These are phyloP conservation scores for Dalechampia spathulata DNA, from an alignment of 441 rosid genomes.

Conservation along the genomic window DNA sequence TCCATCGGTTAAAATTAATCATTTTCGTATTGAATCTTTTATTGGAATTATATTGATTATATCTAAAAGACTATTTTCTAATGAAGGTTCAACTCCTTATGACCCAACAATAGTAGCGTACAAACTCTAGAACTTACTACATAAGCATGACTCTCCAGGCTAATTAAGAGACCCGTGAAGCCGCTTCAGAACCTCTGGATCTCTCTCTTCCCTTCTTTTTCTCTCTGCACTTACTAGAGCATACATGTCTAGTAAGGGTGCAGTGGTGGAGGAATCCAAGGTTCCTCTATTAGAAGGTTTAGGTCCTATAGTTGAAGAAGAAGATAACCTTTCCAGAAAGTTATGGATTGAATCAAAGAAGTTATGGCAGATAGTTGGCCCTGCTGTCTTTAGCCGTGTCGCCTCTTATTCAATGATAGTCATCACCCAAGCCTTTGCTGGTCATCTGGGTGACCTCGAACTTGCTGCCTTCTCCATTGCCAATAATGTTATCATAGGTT, in stretches of 20 bases:
- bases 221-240: too few species aligned
- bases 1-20: too few species aligned
- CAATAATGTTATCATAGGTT: conserved; percentile 60
- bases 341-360: conserved; percentile 66
- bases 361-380: conserved; percentile 78
- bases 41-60: too few species aligned
- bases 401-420: conserved; percentile 67
- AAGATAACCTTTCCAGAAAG: conserved; percentile 21
- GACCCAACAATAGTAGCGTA: too few species aligned
- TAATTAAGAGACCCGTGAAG: too few species aligned
- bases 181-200: not conserved
- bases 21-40: too few species aligned
- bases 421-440: conserved; percentile 86
- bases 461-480: conserved; percentile 73
- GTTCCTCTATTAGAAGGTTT: conserved; percentile 25
- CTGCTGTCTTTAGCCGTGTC: conserved; percentile 63
- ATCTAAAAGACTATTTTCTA: too few species aligned
- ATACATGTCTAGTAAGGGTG: conserved; percentile 5
- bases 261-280: conserved; percentile 29
- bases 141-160: too few species aligned
- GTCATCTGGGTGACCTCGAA: conserved; percentile 77
- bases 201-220: not conserved
- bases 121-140: too few species aligned
- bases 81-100: too few species aligned
- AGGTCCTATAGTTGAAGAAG: conserved; percentile 5